Evolutionary conservation across 1,139 yeast species (phyloP).

Genomic region (Debaryomyces psychrophilus): DNA sequence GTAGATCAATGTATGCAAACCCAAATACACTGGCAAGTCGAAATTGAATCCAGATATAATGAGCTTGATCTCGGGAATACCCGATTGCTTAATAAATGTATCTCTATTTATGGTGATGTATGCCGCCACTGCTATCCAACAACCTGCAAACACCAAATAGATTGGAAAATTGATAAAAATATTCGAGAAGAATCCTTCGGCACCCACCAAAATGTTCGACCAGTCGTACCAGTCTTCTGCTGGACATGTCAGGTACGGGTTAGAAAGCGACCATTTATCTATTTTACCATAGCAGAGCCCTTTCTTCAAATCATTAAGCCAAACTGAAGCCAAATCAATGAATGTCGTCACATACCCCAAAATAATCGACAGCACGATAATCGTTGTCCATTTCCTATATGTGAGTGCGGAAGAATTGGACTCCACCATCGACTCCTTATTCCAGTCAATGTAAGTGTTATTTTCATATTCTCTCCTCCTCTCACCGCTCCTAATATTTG

Average conservation of each 20-base stretch:
- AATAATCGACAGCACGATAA: constrained; percentile 56
- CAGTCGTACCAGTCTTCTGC: constrained; percentile 46
- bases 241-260: constrained; percentile 52
- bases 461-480: constrained; percentile 23
- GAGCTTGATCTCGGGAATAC: constrained; percentile 70
- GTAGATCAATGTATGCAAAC: constrained; percentile 47
- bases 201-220: constrained; percentile 35
- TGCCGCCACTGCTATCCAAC: constrained; percentile 33
- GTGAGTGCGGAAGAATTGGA: constrained; percentile 16
- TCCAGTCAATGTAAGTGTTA: constrained; percentile 45
- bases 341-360: constrained; percentile 63
- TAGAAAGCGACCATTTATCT: constrained; percentile 47
- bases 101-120: constrained; percentile 36
- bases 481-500: neutral
- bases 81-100: constrained; percentile 58
- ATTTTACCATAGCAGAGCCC: constrained; percentile 43
- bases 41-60: constrained; percentile 64
- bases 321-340: constrained; percentile 62
- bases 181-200: constrained; percentile 21
- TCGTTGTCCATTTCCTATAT: constrained; percentile 55
- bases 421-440: constrained; percentile 24
- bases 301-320: constrained; percentile 64
- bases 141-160: constrained; percentile 34
- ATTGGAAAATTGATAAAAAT: constrained; percentile 42
- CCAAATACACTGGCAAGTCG: constrained; percentile 45